A percentile compares a stretch with the other conserved stretches of the same genome.
Evolutionary conservation across 257 asterid species (phyloP).

Genomic region (Nicotiana undulata): DNA sequence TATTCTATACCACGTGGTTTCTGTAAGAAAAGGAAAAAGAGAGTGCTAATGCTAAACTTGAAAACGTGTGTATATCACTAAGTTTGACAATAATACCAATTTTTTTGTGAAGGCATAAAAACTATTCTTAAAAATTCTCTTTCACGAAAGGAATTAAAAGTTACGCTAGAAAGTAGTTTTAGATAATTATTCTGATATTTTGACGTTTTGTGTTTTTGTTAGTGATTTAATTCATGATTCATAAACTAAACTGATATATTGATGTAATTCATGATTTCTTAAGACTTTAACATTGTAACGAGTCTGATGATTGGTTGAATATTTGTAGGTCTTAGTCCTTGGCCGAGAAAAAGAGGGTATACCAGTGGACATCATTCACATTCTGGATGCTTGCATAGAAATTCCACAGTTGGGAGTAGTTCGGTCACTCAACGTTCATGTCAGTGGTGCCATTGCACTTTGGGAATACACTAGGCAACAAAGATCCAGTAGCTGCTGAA

Average conservation of each 20-base stretch:
- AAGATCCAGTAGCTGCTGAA: constrained; percentile 21
- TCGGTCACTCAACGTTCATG: constrained; percentile 94
- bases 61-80: neutral
- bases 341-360: constrained; percentile 97
- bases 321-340: constrained; percentile 59
- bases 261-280: neutral
- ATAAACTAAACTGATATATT: neutral
- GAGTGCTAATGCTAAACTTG: neutral
- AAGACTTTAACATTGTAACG: neutral
- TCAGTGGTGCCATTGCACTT: constrained; percentile 93
- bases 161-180: neutral
- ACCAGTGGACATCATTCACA: constrained; percentile 87
- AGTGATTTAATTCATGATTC: neutral
- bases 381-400: constrained; percentile 85
- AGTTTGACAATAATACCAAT: neutral
- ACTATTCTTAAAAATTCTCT: neutral
- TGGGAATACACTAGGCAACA: constrained; percentile 98
- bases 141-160: neutral
- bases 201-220: neutral
- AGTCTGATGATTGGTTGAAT: neutral
- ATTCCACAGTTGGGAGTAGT: constrained; percentile 92
- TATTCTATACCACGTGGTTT: neutral
- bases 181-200: neutral
- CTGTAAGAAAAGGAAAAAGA: neutral
- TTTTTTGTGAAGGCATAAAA: neutral